phyloP scores from a whole-genome alignment of 2,329 filamentous ascomycete species.

The Plenodomus biglobosus region DNA sequence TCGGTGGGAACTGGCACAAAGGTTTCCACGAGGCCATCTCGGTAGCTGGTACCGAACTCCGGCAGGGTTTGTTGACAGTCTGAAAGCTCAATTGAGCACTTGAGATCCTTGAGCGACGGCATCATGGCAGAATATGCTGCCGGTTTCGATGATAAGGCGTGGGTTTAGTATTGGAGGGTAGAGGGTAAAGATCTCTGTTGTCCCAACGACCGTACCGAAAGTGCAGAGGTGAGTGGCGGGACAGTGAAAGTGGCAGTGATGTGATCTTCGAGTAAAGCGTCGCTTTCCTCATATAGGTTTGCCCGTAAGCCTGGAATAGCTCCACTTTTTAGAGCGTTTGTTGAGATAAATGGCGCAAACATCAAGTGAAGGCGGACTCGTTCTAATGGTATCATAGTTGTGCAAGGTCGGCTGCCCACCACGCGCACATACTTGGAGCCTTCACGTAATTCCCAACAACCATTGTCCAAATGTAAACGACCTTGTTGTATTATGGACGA shows the following conservation, averaged over 20 bases:
- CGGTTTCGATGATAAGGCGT: not conserved
- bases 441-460: not conserved
- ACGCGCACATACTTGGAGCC: not conserved
- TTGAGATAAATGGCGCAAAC: not conserved
- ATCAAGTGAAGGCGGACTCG: not conserved
- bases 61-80: slow-evolving; percentile 46
- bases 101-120: slow-evolving; percentile 57
- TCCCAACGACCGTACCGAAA: not conserved
- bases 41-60: slow-evolving; percentile 55
- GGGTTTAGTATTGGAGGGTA: not conserved
- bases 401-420: not conserved
- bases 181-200: not conserved
- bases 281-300: not conserved
- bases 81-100: slow-evolving; percentile 55
- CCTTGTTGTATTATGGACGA: not conserved
- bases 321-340: not conserved
- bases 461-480: not conserved
- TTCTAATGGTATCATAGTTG: not conserved
- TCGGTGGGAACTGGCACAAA: slow-evolving; percentile 54
- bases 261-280: not conserved
- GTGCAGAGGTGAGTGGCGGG: not conserved
- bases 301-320: not conserved
- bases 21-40: slow-evolving; percentile 55
- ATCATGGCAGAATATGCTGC: slow-evolving; percentile 36
- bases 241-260: not conserved